Conservation (phyloP, 2,329 filamentous ascomycete genomes). For the Elsinoe ampelina region DNA sequence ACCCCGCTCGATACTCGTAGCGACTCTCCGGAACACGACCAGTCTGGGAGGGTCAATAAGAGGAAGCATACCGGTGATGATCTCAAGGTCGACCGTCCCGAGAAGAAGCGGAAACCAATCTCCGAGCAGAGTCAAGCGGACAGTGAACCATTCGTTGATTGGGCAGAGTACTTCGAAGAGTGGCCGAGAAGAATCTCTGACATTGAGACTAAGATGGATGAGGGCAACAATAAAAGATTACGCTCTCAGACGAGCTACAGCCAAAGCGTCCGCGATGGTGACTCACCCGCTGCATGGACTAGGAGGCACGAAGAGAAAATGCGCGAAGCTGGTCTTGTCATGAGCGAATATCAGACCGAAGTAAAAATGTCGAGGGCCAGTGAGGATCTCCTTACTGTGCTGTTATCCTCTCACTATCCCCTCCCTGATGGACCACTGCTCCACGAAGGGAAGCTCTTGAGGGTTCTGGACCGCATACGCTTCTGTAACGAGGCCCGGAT, state of each 20-base stretch:
- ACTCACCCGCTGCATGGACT: slow-evolving; percentile 16
- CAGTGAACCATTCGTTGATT: background rate
- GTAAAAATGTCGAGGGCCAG: slow-evolving; percentile 11
- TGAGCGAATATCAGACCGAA: slow-evolving; percentile 13
- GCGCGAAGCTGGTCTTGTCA: slow-evolving; percentile 15
- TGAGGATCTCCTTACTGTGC: slow-evolving; percentile 8
- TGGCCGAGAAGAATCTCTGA: background rate
- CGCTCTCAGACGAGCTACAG: slow-evolving; percentile 14
- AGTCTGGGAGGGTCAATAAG: too few species aligned
- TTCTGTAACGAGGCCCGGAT: slow-evolving; percentile 17
- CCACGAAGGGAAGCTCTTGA: background rate
- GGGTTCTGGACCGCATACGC: slow-evolving; percentile 14
- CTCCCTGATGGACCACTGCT: background rate
- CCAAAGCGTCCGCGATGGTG: slow-evolving; percentile 14
- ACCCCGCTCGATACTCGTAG: too few species aligned
- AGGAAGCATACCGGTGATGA: too few species aligned
- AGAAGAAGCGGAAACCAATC: too few species aligned
- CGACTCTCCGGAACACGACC: too few species aligned
- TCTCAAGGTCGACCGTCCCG: too few species aligned
- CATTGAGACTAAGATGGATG: background rate
- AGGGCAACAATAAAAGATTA: background rate
- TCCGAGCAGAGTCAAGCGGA: too few species aligned
- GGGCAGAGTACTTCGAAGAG: background rate
- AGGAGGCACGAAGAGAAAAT: slow-evolving; percentile 17
- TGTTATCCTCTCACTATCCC: background rate